A percentile compares a stretch with the other conserved stretches of the same genome.
phyloP scores from a whole-genome alignment of 2,329 filamentous ascomycete species.

The Elsinoe perseae region DNA sequence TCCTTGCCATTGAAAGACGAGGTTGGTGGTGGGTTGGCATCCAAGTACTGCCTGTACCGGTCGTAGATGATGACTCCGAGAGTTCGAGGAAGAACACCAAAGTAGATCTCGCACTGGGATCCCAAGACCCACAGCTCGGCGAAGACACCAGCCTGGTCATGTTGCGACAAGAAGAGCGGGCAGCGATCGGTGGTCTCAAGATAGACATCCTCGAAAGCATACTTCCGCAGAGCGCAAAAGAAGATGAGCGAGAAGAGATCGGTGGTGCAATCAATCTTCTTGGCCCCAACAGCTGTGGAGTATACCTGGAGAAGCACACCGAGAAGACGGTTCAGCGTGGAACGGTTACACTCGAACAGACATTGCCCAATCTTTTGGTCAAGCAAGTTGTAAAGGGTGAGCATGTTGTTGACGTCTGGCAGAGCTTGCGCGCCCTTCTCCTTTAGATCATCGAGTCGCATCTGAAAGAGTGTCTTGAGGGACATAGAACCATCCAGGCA shows the following conservation, averaged over 20 bases:
- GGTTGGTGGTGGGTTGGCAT: conserved; percentile 19
- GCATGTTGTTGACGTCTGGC: conserved; percentile 16
- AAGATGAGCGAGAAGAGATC: conserved; percentile 52
- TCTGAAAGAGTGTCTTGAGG: conserved; percentile 12
- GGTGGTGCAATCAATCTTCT: conserved; percentile 19
- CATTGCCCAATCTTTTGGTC: conserved; percentile 21
- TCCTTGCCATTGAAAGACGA: conserved; percentile 19
- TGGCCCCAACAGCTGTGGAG: conserved; percentile 19
- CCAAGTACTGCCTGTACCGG: conserved; percentile 16
- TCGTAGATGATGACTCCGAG: conserved; percentile 20
- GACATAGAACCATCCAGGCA: conserved; percentile 17
- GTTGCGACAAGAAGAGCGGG: conserved; percentile 52
- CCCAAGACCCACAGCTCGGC: conserved; percentile 57
- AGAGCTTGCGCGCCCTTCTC: conserved; percentile 16
- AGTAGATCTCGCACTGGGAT: conserved; percentile 56
- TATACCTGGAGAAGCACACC: conserved; percentile 16
- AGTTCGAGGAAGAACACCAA: conserved; percentile 40
- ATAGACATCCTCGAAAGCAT: conserved; percentile 55
- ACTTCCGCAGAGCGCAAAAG: conserved; percentile 50
- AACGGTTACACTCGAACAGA: conserved; percentile 30
- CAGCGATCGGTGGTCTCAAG: conserved; percentile 56
- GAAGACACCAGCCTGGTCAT: conserved; percentile 57
- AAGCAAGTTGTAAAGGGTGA: conserved; percentile 16
- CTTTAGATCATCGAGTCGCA: conserved; percentile 15
- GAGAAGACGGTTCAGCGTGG: conserved; percentile 14